Evolutionary conservation across 2,329 filamentous ascomycete species (phyloP), one percentile per base, ranked within the genome.

Genomic region (Fusarium zealandicum): DNA sequence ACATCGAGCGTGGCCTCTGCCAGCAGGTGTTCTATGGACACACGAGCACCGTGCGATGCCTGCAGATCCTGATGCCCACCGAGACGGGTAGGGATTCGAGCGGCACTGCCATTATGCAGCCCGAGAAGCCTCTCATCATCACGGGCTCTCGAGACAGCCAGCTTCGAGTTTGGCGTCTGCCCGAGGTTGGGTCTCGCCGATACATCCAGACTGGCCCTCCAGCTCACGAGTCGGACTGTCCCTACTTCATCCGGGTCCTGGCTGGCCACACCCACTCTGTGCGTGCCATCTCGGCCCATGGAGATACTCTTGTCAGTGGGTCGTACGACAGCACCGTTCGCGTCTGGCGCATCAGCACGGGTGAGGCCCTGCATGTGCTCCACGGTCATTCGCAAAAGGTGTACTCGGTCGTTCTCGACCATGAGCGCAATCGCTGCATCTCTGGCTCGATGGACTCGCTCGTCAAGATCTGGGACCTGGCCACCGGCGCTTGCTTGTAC

Each of bases 391-490:
- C 85, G 0, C 88, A 93, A 71, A 98, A 99, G 73, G 95, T 99
- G 0, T 99, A 99, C 73, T 97, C 93, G 56, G 95, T 99, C 8
- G 95, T 99, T 8, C 79, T 98, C 17, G 95, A 99, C 69, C 89
- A 92, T 64, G 87, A 89, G 66, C 90, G 95, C 54, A 96, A 96
- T 69, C 89, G 93, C 33, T 99, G 95, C 75, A 98, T 99, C 60
- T 97, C 93, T 59, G 95, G 95, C 11, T 96, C 93, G 6, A 99
- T 99, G 95, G 95, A 99, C 73, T 96, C 95, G 59, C 83, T 93
- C 61, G 95, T 99, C 70, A 98, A 97, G 75, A 93, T 99, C 11
- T 99, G 95, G 95, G 95, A 93, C 55, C 82, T 99, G 12, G 87
- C 92, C 25, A 95, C 90, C 2, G 95, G 95, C 1, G 79, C 88